A percentile compares a stretch with the other conserved stretches of the same genome.
These are phyloP conservation scores for Penicillium ochrochloron DNA, from an alignment of 495 filamentous ascomycete genomes.

Conservation along the genomic window DNA sequence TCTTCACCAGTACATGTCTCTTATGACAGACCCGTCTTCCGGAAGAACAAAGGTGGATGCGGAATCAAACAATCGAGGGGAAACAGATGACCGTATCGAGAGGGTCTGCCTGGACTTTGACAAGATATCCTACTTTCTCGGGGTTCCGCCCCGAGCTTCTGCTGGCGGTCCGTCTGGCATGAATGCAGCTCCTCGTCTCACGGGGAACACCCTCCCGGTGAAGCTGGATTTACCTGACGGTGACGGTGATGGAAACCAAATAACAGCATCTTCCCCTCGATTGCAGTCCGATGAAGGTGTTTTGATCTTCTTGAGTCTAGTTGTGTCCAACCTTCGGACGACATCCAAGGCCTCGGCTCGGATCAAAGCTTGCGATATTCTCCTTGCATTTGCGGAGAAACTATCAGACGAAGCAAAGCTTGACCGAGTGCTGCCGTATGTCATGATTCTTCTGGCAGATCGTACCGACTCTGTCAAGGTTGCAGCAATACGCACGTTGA, in stretches of 20 bases:
- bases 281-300: constrained; percentile 77
- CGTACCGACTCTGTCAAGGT: constrained; percentile 80
- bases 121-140: constrained; percentile 93
- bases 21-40: constrained; percentile 91
- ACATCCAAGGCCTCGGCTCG: constrained; percentile 86
- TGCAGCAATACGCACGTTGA: constrained; percentile 80
- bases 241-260: constrained; percentile 65
- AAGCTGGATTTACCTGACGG: constrained; percentile 84
- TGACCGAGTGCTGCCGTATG: constrained; percentile 89
- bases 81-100: constrained; percentile 92
- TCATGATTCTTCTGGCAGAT: constrained; percentile 81
- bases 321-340: constrained; percentile 86
- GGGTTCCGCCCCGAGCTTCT: constrained; percentile 29
- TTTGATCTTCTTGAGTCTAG: constrained; percentile 85
- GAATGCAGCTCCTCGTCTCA: constrained; percentile 31
- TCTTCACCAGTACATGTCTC: constrained; percentile 94
- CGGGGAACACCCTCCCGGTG: constrained; percentile 66
- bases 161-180: background rate
- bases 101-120: constrained; percentile 93
- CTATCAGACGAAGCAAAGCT: constrained; percentile 96
- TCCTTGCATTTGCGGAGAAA: constrained; percentile 89
- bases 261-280: constrained; percentile 33
- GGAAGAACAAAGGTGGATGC: constrained; percentile 68
- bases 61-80: constrained; percentile 68
- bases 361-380: constrained; percentile 87